phyloP scores from a whole-genome alignment of 2,329 filamentous ascomycete genomes.

The Chaetomiaceae sp. region DNA sequence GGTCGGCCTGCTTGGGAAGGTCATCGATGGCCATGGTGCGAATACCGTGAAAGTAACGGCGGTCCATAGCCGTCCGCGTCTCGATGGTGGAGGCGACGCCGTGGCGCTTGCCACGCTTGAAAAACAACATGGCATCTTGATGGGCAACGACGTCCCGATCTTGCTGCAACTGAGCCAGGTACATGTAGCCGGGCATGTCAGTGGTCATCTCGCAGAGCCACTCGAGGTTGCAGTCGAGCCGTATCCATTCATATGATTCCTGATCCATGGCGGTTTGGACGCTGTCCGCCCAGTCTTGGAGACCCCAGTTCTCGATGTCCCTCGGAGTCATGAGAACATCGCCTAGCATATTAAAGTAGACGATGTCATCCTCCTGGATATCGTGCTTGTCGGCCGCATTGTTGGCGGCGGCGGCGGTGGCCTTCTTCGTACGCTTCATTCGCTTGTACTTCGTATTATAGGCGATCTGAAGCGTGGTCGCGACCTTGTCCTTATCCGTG shows the following conservation, averaged over 20 bases:
- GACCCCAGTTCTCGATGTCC: conserved; percentile 76
- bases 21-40: conserved; percentile 77
- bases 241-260: conserved; percentile 98
- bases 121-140: conserved; percentile 69
- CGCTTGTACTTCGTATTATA: conserved; percentile 99
- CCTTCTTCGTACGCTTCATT: conserved; percentile 82
- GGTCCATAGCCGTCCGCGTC: conserved; percentile 82
- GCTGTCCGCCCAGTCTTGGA: conserved; percentile 84
- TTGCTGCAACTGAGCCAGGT: conserved; percentile 92
- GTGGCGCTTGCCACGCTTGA: conserved; percentile 62
- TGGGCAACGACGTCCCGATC: conserved; percentile 94
- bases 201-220: conserved; percentile 85
- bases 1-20: conserved; percentile 67
- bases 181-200: conserved; percentile 93
- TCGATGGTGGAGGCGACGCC: conserved; percentile 85
- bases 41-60: conserved; percentile 89
- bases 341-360: conserved; percentile 84
- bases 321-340: conserved; percentile 81
- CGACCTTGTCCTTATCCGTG: conserved; percentile 69
- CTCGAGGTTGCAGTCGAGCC: conserved; percentile 96
- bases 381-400: conserved; percentile 55
- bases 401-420: conserved; percentile 61
- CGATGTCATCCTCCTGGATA: conserved; percentile 66
- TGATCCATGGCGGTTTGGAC: conserved; percentile 89
- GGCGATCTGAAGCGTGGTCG: conserved; percentile 80